A percentile compares a stretch with the other conserved stretches of the same genome.
Evolutionary conservation across 2,329 filamentous ascomycete genomes (phyloP).

Genomic region (Emmonsia crescens): DNA sequence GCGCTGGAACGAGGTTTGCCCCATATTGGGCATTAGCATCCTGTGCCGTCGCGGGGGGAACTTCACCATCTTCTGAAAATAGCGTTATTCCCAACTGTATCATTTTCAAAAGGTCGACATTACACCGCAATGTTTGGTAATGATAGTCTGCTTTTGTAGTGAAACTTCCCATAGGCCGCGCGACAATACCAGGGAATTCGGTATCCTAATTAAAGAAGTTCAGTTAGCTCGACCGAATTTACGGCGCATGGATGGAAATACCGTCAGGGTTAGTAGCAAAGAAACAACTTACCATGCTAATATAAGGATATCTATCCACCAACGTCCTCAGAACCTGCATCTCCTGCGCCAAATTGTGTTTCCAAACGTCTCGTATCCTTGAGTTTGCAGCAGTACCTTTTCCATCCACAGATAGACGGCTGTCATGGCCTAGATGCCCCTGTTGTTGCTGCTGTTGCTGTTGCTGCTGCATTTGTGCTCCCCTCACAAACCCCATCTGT

Average conservation of each 20-base stretch:
- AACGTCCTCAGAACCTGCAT: constrained; percentile 74
- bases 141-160: constrained; percentile 95
- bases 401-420: constrained; percentile 43
- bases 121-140: constrained; percentile 93
- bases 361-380: constrained; percentile 94
- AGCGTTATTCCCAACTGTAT: constrained; percentile 94
- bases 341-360: constrained; percentile 80
- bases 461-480: constrained; percentile 48
- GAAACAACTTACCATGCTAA: constrained; percentile 71
- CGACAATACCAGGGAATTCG: constrained; percentile 95
- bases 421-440: constrained; percentile 34
- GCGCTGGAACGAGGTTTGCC: constrained; percentile 49
- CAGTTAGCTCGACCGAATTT: constrained; percentile 12
- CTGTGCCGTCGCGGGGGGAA: constrained; percentile 59
- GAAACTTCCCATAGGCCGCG: constrained; percentile 88
- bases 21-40: constrained; percentile 42
- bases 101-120: constrained; percentile 94
- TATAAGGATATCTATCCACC: constrained; percentile 85
- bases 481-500: constrained; percentile 75
- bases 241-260: constrained; percentile 4
- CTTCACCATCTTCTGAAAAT: constrained; percentile 82
- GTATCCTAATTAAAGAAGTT: constrained; percentile 58
- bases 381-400: constrained; percentile 54
- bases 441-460: constrained; percentile 44
- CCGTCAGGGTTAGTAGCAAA: constrained; percentile 1